Evolutionary conservation across 495 filamentous ascomycete species (phyloP).

Genomic region (Penicillium bovifimosum): DNA sequence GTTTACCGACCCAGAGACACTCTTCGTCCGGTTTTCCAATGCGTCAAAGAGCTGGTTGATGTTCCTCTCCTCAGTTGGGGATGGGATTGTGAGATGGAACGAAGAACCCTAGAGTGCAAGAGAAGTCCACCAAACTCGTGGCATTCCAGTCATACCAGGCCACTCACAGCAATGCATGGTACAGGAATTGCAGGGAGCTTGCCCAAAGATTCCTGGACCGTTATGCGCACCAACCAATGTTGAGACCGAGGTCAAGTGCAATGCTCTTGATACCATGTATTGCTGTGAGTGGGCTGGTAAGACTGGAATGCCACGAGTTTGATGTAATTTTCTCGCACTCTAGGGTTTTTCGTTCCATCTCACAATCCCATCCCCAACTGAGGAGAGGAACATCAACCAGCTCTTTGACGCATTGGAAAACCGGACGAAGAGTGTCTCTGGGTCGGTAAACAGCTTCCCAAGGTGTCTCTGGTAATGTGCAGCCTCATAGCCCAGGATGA

Average conservation of each 20-base stretch:
- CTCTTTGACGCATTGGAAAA: conserved; percentile 40
- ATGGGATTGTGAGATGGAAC: conserved; percentile 29
- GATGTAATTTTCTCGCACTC: too few relatives aligned
- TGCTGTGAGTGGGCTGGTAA: too few relatives aligned
- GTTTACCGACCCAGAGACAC: conserved; percentile 24
- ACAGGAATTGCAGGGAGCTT: conserved; percentile 38
- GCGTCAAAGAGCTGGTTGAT: conserved; percentile 46
- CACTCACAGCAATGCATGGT: conserved; percentile 46
- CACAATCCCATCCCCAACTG: conserved; percentile 38
- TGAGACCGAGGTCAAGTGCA: too few relatives aligned
- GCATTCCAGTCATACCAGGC: conserved; percentile 41
- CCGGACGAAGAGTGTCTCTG: conserved; percentile 16
- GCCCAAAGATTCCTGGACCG: conserved; percentile 50
- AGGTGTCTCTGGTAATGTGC: conserved; percentile 46
- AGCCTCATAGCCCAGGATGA: conserved; percentile 29
- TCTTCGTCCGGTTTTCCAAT: conserved; percentile 29
- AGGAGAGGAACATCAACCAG: conserved; percentile 42
- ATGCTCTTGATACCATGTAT: too few relatives aligned
- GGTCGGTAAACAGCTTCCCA: conserved; percentile 36
- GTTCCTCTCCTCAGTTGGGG: conserved; percentile 38
- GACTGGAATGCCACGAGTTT: too few relatives aligned
- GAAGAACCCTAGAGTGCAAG: conserved; percentile 29
- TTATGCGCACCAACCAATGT: conserved; percentile 51
- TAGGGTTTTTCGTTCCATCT: too few relatives aligned
- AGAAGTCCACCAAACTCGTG: conserved; percentile 36